A percentile compares a stretch with the other conserved stretches of the same genome.
Evolutionary conservation across 352 stramenopile species (phyloP).

Genomic region (Albugo candida): DNA sequence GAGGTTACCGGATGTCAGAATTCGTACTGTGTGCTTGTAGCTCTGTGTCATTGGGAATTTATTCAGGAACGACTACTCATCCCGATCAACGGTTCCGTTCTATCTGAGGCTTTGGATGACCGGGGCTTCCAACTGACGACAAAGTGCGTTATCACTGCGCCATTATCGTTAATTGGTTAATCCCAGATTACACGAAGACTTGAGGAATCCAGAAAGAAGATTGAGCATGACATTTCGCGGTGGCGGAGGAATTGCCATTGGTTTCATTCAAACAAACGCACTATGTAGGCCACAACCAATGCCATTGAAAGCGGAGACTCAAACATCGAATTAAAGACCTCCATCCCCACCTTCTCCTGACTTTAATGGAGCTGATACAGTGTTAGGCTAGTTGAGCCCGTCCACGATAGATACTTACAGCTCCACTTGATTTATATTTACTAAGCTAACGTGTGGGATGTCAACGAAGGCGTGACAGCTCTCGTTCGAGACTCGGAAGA

Average conservation of each 20-base stretch:
- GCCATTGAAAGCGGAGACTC: slow-evolving; percentile 39
- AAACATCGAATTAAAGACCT: slow-evolving; percentile 30
- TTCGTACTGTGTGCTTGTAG: slow-evolving; percentile 49
- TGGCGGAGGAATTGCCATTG: slow-evolving; percentile 60
- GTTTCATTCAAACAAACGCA: slow-evolving; percentile 52
- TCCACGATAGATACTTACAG: slow-evolving; percentile 36
- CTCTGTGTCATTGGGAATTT: slow-evolving; percentile 23
- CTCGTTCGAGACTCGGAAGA: slow-evolving; percentile 20
- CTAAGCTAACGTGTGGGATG: slow-evolving; percentile 20
- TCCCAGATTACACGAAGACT: slow-evolving; percentile 80
- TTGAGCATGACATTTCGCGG: slow-evolving; percentile 50
- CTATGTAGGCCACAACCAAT: slow-evolving; percentile 42
- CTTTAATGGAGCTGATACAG: slow-evolving; percentile 10
- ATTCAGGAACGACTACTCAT: slow-evolving; percentile 20
- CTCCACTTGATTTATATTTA: slow-evolving; percentile 11
- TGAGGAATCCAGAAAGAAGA: slow-evolving; percentile 44
- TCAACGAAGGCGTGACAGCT: slow-evolving; percentile 15
- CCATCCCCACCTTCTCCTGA: slow-evolving; percentile 16
- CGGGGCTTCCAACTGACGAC: slow-evolving; percentile 64
- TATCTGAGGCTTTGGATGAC: not conserved
- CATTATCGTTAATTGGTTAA: slow-evolving; percentile 60
- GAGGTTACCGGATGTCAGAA: slow-evolving; percentile 17
- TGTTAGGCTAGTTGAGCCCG: slow-evolving; percentile 19
- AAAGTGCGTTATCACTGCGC: slow-evolving; percentile 68
- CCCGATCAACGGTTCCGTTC: no score